Evolutionary conservation across 257 asterid genomes (phyloP).

Genomic region (Solanum bukasovii): DNA sequence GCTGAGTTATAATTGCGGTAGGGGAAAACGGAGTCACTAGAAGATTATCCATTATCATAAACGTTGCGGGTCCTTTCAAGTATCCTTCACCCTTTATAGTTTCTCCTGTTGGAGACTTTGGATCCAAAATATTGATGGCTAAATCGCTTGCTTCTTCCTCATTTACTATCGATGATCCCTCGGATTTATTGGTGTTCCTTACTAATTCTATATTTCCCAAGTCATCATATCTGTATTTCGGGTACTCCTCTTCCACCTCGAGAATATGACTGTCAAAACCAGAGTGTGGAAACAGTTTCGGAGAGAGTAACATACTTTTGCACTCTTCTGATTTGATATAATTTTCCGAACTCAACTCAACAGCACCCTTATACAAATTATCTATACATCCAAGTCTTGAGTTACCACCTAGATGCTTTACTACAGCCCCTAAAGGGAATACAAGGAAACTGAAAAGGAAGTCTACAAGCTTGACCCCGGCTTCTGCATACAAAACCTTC

Average conservation of each 20-base stretch:
- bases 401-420: neutral
- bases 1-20: neutral
- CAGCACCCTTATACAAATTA: constrained; percentile 1
- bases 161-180: neutral
- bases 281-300: neutral
- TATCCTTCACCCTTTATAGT: neutral
- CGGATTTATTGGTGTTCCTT: neutral
- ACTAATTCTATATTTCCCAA: neutral
- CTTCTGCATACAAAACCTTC: neutral
- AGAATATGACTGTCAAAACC: neutral
- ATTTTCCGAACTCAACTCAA: neutral
- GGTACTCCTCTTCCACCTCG: neutral
- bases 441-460: constrained; percentile 1
- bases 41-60: neutral
- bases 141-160: neutral
- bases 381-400: constrained; percentile 2
- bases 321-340: neutral
- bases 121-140: neutral
- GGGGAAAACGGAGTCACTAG: neutral
- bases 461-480: constrained; percentile 3
- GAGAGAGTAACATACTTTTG: neutral
- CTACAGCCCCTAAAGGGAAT: neutral
- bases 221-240: neutral
- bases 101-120: neutral
- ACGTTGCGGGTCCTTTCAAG: constrained; percentile 3